Evolutionary conservation across 1,284 basidiomycete species (phyloP).

Genomic region (Amylostereum areolatum): DNA sequence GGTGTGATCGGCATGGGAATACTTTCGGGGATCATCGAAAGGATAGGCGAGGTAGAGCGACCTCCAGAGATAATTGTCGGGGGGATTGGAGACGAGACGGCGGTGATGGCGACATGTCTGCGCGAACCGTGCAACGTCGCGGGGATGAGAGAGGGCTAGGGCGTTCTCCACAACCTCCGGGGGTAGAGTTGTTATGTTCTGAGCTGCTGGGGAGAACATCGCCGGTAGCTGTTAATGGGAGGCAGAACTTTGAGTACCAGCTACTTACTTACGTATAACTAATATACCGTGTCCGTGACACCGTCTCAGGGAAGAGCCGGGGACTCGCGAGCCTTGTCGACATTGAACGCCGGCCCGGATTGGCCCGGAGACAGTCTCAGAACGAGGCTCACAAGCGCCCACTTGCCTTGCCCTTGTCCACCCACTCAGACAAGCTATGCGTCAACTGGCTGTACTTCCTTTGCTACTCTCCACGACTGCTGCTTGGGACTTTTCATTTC

Average conservation of each 20-base stretch:
- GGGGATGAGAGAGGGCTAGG: conserved; percentile 45
- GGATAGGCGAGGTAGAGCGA: conserved; percentile 46
- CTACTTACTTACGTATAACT: too few relatives aligned
- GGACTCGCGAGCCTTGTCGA: too few relatives aligned
- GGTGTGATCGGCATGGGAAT: conserved; percentile 18
- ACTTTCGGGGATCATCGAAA: conserved; percentile 54
- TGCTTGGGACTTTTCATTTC: background rate
- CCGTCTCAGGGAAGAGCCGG: too few relatives aligned
- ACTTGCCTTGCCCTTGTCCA: too few relatives aligned
- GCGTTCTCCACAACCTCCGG: conserved; percentile 51
- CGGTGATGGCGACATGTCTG: conserved; percentile 42
- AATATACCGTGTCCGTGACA: too few relatives aligned
- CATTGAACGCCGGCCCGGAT: too few relatives aligned
- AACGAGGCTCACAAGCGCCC: too few relatives aligned
- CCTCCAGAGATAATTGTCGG: conserved; percentile 60
- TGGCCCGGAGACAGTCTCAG: too few relatives aligned
- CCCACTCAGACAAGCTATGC: background rate
- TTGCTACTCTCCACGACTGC: background rate
- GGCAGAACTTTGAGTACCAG: too few relatives aligned
- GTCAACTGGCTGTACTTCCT: background rate
- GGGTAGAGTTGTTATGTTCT: conserved; percentile 28
- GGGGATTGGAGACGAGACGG: conserved; percentile 39
- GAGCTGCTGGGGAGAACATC: too few relatives aligned
- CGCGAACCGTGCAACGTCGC: conserved; percentile 52
- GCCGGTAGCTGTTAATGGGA: too few relatives aligned